A percentile compares a stretch with the other conserved stretches of the same genome.
phyloP scores from a whole-genome alignment of 169 alveolate genomes.

The Cyclospora cayetanensis region DNA sequence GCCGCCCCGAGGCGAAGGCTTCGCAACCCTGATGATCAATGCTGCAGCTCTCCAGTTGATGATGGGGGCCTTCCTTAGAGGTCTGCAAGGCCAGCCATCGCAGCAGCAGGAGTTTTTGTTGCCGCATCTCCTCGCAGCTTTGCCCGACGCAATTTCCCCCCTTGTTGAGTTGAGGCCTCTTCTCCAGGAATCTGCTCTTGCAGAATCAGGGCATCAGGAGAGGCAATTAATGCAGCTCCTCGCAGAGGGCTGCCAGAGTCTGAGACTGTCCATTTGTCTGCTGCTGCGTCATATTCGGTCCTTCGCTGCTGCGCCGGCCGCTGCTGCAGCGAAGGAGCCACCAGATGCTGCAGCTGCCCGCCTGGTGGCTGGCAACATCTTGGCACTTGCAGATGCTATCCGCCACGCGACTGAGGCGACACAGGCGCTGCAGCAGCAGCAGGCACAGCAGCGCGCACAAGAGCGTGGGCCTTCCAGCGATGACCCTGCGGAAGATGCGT shows the following conservation, averaged over 20 bases:
- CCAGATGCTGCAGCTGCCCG: background rate
- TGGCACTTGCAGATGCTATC: background rate
- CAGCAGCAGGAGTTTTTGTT: constrained; percentile 13
- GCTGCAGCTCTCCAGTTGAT: constrained; percentile 5
- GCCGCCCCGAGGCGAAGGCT: background rate
- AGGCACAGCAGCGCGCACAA: constrained; percentile 4
- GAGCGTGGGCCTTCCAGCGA: background rate
- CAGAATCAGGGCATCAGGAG: constrained; percentile 1
- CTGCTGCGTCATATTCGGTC: constrained; percentile 44
- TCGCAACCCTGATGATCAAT: background rate
- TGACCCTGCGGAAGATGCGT: background rate
- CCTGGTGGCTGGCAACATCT: background rate
- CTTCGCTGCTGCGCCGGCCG: constrained; percentile 22
- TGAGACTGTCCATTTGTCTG: constrained; percentile 1
- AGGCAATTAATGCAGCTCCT: constrained; percentile 21
- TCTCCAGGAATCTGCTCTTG: background rate
- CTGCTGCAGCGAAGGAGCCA: background rate
- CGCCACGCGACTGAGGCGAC: background rate
- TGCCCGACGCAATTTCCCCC: background rate
- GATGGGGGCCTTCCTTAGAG: constrained; percentile 2
- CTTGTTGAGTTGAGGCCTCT: constrained; percentile 11
- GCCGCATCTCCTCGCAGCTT: background rate
- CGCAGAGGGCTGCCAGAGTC: background rate
- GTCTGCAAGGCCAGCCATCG: background rate
- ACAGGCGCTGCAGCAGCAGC: constrained; percentile 37